Percentiles rank a stretch among this genome's conserved stretches.
phyloP scores from a whole-genome alignment of 2,329 filamentous ascomycete species.

The Colletotrichum tropicale region DNA sequence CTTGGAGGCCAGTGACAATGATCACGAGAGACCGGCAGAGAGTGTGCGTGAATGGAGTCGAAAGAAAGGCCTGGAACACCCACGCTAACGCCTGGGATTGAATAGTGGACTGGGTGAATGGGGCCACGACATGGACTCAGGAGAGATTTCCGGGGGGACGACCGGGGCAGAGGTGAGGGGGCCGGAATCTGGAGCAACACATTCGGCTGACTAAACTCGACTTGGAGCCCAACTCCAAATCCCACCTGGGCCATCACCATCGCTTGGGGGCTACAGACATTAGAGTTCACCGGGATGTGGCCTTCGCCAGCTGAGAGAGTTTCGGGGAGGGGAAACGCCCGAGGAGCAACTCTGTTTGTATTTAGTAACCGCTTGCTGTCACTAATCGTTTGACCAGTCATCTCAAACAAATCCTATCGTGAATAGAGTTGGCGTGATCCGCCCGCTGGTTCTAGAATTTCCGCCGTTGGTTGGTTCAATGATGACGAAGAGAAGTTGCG shows the following conservation, averaged over 20 bases:
- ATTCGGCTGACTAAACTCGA: slow-evolving; percentile 6
- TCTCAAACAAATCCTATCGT: background rate
- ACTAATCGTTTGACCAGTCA: background rate
- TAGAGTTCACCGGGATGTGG: background rate
- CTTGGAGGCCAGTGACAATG: background rate
- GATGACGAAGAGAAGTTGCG: background rate
- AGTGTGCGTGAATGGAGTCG: background rate
- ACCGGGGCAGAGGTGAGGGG: background rate
- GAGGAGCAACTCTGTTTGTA: background rate
- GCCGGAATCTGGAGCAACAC: background rate
- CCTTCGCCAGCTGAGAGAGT: background rate
- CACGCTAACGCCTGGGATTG: background rate
- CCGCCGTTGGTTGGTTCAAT: background rate
- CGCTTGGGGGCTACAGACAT: background rate
- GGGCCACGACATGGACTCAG: background rate
- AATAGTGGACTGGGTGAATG: background rate
- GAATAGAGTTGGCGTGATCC: background rate
- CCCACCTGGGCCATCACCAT: background rate
- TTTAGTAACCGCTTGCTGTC: background rate
- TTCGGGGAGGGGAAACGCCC: background rate
- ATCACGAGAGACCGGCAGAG: background rate
- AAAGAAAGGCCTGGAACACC: background rate
- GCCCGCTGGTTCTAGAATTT: background rate
- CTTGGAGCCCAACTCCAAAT: background rate
- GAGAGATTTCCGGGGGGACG: background rate